Evolutionary conservation across 352 stramenopile genomes (phyloP), one percentile per base, ranked within the genome.

Genomic region (Pythium monospermum): DNA sequence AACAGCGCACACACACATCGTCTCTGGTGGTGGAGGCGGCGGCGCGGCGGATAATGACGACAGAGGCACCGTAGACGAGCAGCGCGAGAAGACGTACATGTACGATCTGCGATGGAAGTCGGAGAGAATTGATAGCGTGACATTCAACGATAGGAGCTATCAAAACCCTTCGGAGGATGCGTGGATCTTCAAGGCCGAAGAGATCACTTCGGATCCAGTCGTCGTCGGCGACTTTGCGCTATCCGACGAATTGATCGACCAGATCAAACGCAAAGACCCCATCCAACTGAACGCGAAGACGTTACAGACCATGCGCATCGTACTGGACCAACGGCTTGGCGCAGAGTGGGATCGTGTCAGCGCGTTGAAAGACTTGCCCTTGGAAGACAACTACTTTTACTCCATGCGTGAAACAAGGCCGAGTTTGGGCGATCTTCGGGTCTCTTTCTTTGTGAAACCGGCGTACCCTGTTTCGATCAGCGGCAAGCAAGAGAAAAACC

Each of bases 381-480:
- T 84, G 0, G 65, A 87, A 22, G 71, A 85, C 15, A 49, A 86
- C 31, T 85, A 73, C 39, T 79, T 85, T 13, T 87, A 86, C 27
- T 33, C 71, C 11, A 55, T 59, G 10, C 36, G 50, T 4, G 40
- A 66, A 0, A 21, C 36, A 12, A 26, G 50, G 36, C 49, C 49
- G 6, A 50, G 61, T 47, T 44, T 88, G 7, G 81, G 78, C 0
- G 81, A 89, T 42, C 61, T 88, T 7, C 76, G 78, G 3, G 59
- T 91, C 15, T 78, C 64, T 11, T 91, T 87, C 56, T 49, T 65
- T n/a, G 74, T 87, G 7, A 71, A 65, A 5, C 81, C 78, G 1
- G 70, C 76, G 32, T 87, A 87, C 27, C 65, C 76, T 1, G 77
- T 91, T 25, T 87, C 76, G 1, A 64, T 91, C 23, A 88, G 75